phyloP scores from a whole-genome alignment of 73 alveolate genomes.

The Paramecium octaurelia region DNA sequence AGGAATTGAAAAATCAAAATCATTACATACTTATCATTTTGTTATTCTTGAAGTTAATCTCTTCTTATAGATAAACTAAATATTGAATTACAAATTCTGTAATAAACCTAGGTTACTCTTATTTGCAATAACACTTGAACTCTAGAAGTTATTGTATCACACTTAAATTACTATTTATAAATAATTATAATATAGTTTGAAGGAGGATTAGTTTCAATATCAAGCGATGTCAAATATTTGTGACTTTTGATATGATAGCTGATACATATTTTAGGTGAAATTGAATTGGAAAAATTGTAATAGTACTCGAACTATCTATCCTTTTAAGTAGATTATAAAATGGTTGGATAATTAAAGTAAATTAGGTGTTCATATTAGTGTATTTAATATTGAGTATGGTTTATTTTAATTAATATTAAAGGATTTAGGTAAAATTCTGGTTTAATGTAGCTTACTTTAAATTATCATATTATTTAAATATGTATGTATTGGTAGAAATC shows the following conservation, averaged over 20 bases:
- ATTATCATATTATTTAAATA: background rate
- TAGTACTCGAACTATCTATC: background rate
- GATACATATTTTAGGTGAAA: background rate
- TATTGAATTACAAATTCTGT: slow-evolving; percentile 50
- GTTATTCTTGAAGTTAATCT: background rate
- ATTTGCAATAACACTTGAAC: background rate
- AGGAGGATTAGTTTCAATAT: too few species aligned
- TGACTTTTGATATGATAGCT: too few species aligned
- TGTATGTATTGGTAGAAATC: background rate
- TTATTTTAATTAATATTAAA: background rate
- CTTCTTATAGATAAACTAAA: background rate
- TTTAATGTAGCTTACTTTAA: background rate
- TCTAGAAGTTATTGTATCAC: background rate
- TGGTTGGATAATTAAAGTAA: background rate
- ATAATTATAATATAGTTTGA: too few species aligned
- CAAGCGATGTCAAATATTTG: too few species aligned
- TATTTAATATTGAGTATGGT: background rate
- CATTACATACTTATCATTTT: slow-evolving; percentile 20
- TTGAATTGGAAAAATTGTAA: too few species aligned
- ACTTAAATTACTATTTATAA: too few species aligned
- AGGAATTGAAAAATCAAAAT: background rate
- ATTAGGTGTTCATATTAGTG: background rate
- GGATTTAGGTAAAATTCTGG: background rate
- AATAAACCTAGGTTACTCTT: background rate
- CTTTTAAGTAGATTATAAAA: too few species aligned